phyloP scores from a whole-genome alignment of 257 asterid species.

The Plantago ovata region DNA sequence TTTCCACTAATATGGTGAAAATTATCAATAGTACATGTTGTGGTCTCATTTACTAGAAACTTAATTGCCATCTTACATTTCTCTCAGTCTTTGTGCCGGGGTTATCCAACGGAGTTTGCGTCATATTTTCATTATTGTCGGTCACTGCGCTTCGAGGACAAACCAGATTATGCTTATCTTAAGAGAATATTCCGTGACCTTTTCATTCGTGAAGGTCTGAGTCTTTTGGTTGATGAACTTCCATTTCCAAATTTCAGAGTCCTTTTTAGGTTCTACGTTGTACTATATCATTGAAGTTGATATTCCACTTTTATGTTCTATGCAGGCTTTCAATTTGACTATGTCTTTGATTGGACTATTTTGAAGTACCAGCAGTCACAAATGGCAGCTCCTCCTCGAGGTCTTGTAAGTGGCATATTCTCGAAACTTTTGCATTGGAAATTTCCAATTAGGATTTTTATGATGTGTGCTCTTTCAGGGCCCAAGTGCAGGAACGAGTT shows the following conservation, averaged over 20 bases:
- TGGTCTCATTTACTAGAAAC: conserved; percentile 12
- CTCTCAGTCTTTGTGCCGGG: conserved; percentile 70
- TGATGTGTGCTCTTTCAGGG: conserved; percentile 41
- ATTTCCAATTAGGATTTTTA: neutral
- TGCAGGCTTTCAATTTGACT: conserved; percentile 92
- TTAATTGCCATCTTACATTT: conserved; percentile 21
- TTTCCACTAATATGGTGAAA: conserved; percentile 1
- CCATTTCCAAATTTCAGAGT: neutral
- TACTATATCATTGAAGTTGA: neutral
- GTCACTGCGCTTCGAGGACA: conserved; percentile 88
- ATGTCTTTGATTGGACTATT: conserved; percentile 98
- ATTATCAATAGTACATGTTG: conserved; percentile 1
- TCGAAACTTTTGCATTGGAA: conserved; percentile 4
- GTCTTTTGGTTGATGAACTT: neutral
- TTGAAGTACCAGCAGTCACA: conserved; percentile 88
- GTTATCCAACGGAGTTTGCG: conserved; percentile 95
- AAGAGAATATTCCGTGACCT: conserved; percentile 49
- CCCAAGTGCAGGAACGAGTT: conserved; percentile 70
- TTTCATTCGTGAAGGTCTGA: conserved; percentile 12
- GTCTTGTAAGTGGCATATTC: conserved; percentile 48
- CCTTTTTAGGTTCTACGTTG: neutral
- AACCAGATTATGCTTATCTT: conserved; percentile 97
- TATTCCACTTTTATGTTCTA: neutral
- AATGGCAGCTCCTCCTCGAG: conserved; percentile 37
- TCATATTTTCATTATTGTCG: conserved; percentile 98